Evolutionary conservation across 1,284 basidiomycete species (phyloP).

Genomic region (Sporisorium scitamineum): DNA sequence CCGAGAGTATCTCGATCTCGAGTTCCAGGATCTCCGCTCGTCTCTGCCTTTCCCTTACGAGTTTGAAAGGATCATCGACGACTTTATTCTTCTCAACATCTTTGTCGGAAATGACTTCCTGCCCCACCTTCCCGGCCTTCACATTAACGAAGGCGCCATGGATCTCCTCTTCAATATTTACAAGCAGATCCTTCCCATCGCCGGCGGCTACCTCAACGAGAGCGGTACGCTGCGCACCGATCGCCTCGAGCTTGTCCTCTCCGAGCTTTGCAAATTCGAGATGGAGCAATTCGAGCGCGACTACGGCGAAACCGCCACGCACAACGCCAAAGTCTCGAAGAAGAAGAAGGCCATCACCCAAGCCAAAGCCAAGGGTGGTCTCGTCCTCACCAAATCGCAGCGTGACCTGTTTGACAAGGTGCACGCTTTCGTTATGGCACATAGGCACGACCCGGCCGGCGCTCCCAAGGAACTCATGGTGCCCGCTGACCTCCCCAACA

Average conservation of each 20-base stretch:
- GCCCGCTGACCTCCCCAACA: constrained; percentile 38
- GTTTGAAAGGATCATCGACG: constrained; percentile 94
- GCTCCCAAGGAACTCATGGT: constrained; percentile 57
- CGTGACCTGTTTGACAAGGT: constrained; percentile 70
- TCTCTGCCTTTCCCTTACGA: constrained; percentile 76
- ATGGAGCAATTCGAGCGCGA: constrained; percentile 89
- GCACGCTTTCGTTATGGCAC: constrained; percentile 82
- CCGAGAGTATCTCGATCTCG: constrained; percentile 95
- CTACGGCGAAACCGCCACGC: constrained; percentile 79
- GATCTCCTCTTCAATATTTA: constrained; percentile 94
- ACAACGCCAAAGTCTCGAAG: constrained; percentile 63
- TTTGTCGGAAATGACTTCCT: constrained; percentile 98
- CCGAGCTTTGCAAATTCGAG: constrained; percentile 89
- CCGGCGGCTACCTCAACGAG: constrained; percentile 95
- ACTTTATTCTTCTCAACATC: constrained; percentile 94
- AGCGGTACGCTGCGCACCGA: constrained; percentile 83
- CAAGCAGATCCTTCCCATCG: constrained; percentile 85
- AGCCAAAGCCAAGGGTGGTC: constrained; percentile 76
- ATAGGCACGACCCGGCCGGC: constrained; percentile 77
- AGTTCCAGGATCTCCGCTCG: constrained; percentile 76
- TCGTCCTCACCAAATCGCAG: constrained; percentile 43
- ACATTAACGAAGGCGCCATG: constrained; percentile 96
- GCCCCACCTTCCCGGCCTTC: constrained; percentile 93
- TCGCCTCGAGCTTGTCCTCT: constrained; percentile 85
- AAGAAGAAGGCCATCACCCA: constrained; percentile 80